Conservation (phyloP, 2,329 filamentous ascomycete genomes). For the Drechslerella stenobrocha region DNA sequence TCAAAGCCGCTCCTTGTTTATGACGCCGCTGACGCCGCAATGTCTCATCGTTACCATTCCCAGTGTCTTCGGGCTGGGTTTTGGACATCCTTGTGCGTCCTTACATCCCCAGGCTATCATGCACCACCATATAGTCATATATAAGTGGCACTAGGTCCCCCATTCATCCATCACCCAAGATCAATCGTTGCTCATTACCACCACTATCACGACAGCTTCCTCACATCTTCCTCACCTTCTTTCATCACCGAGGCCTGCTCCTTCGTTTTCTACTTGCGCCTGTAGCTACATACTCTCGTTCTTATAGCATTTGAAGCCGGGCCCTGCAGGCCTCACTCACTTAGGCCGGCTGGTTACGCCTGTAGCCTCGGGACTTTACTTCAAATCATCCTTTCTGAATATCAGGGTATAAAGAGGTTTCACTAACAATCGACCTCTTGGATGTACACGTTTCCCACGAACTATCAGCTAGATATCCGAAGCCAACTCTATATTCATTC, state of each 20-base stretch:
- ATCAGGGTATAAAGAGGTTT: too few species aligned
- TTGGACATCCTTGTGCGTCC: constrained; percentile 16
- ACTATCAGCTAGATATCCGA: too few species aligned
- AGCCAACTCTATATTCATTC: too few species aligned
- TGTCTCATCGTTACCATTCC: constrained; percentile 25
- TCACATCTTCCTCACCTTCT: constrained; percentile 14
- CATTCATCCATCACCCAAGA: constrained; percentile 1
- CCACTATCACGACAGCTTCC: constrained; percentile 4
- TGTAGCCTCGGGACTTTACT: too few species aligned
- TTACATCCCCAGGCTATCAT: constrained; percentile 1
- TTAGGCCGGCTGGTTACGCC: too few species aligned
- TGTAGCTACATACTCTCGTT: not conserved
- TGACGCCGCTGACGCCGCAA: constrained; percentile 47
- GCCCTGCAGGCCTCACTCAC: too few species aligned
- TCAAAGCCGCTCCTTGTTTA: constrained; percentile 35
- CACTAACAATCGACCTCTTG: too few species aligned
- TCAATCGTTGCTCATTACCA: constrained; percentile 8
- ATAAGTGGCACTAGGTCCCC: constrained; percentile 29
- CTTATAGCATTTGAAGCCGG: not conserved
- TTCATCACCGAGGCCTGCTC: constrained; percentile 2
- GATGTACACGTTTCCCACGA: too few species aligned
- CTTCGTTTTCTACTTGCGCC: constrained; percentile 8
- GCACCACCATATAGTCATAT: constrained; percentile 7
- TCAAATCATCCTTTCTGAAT: too few species aligned
- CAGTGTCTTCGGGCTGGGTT: constrained; percentile 13